Evolutionary conservation across 345 rosid species (phyloP).

Genomic region (Erodium maritimum): DNA sequence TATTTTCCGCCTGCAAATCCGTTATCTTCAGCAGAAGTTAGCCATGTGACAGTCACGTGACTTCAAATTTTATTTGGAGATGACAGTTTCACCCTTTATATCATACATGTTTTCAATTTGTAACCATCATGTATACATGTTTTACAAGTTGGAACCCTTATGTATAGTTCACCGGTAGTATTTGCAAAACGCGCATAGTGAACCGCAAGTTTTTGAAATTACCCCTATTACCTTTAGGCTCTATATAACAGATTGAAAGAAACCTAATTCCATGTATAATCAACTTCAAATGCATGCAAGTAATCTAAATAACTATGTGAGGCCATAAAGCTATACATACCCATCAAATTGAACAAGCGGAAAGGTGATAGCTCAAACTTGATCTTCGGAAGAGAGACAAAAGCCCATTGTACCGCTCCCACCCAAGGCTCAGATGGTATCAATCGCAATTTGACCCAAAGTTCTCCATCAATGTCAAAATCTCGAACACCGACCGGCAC

Average conservation of each 20-base stretch:
- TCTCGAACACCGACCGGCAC: constrained; percentile 91
- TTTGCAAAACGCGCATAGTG: too few species aligned
- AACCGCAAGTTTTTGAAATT: too few species aligned
- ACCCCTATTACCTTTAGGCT: too few species aligned
- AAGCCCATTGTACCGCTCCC: constrained; percentile 93
- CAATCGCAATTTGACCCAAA: constrained; percentile 94
- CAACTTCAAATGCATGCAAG: constrained; percentile 2
- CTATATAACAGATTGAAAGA: background rate
- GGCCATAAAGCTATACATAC: constrained; percentile 29
- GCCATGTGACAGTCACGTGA: too few species aligned
- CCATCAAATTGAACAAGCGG: constrained; percentile 89
- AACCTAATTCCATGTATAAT: background rate
- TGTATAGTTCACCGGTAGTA: too few species aligned
- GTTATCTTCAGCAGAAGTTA: too few species aligned
- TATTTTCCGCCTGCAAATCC: too few species aligned
- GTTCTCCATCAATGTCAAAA: constrained; percentile 97
- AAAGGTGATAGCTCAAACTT: constrained; percentile 90
- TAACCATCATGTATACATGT: too few species aligned
- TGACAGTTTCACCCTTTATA: too few species aligned
- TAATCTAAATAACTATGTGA: background rate
- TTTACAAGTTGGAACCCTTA: too few species aligned
- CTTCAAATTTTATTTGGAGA: too few species aligned
- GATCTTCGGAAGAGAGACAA: constrained; percentile 93
- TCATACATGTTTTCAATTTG: too few species aligned
- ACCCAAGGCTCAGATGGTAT: constrained; percentile 90